Percentiles rank a stretch among this genome's conserved stretches.
These are phyloP conservation scores for Calocera cornea DNA, from an alignment of 768 basidiomycete species.

Conservation along the genomic window DNA sequence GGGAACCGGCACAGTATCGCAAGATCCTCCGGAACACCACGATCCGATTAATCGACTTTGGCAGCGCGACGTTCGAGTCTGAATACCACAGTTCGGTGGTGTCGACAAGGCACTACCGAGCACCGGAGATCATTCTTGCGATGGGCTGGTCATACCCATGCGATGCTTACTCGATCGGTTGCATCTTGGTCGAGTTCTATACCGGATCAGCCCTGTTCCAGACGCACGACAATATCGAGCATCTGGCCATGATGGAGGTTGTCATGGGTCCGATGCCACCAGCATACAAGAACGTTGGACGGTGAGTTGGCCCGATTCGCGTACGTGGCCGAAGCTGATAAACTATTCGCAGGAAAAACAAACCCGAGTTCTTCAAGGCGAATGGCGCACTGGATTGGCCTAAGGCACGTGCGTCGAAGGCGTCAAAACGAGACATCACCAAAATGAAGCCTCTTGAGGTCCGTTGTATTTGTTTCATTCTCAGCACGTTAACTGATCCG, in stretches of 20 bases:
- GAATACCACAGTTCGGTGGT: constrained; percentile 99
- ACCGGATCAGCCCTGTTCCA: constrained; percentile 98
- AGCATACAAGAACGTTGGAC: constrained; percentile 38
- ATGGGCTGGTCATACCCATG: constrained; percentile 97
- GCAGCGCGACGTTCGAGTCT: constrained; percentile 92
- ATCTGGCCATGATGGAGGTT: constrained; percentile 99
- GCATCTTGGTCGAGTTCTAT: constrained; percentile 96
- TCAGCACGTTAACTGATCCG: constrained; percentile 3
- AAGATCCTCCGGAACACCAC: constrained; percentile 68
- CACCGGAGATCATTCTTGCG: constrained; percentile 98
- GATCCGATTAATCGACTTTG: constrained; percentile 95
- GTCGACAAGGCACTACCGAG: constrained; percentile 94
- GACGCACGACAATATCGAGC: constrained; percentile 97
- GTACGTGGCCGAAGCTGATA: constrained; percentile 25
- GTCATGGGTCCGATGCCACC: constrained; percentile 98
- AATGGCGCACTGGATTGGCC: constrained; percentile 74
- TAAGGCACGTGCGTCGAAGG: constrained; percentile 69
- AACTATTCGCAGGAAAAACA: constrained; percentile 54
- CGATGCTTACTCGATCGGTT: constrained; percentile 95
- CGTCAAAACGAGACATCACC: constrained; percentile 88
- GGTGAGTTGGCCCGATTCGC: constrained; percentile 16
- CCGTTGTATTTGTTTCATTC: constrained; percentile 18
- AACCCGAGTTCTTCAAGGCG: constrained; percentile 89
- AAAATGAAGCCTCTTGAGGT: constrained; percentile 69
- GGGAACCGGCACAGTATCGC: neutral